Conservation (phyloP, 768 basidiomycete species). For the Mycena galopus region DNA sequence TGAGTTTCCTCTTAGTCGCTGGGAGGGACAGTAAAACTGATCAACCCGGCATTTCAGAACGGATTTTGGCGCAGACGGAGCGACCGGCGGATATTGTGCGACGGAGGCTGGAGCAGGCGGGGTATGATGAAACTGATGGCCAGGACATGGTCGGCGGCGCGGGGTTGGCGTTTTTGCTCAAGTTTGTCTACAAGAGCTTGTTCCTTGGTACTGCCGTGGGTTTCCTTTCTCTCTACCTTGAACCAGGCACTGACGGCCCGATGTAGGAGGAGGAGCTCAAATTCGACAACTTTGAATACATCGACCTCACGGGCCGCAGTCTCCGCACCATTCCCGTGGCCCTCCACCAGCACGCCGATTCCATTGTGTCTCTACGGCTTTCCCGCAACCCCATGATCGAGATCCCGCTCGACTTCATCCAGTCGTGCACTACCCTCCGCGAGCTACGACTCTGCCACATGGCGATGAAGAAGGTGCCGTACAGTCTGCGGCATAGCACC, state of each 20-base stretch:
- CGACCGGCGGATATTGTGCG: slow-evolving; percentile 88
- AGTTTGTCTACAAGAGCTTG: slow-evolving; percentile 92
- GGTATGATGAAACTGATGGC: slow-evolving; percentile 87
- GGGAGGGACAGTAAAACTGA: not conserved
- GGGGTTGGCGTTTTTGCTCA: slow-evolving; percentile 84
- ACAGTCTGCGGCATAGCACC: slow-evolving; percentile 79
- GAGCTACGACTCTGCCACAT: slow-evolving; percentile 91
- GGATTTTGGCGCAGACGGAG: slow-evolving; percentile 85
- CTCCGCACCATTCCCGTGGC: slow-evolving; percentile 91
- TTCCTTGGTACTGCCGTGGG: slow-evolving; percentile 73
- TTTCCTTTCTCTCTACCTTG: slow-evolving; percentile 25
- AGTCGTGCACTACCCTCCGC: slow-evolving; percentile 84
- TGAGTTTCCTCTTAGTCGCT: slow-evolving; percentile 46
- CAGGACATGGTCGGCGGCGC: slow-evolving; percentile 82
- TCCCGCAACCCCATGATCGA: slow-evolving; percentile 97
- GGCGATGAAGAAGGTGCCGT: slow-evolving; percentile 95
- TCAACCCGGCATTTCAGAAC: slow-evolving; percentile 65
- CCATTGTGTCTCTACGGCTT: slow-evolving; percentile 87
- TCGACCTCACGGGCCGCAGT: slow-evolving; percentile 86
- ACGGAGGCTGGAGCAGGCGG: slow-evolving; percentile 88
- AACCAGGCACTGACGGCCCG: not conserved
- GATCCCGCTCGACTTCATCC: slow-evolving; percentile 96
- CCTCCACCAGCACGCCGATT: slow-evolving; percentile 86
- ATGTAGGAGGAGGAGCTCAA: slow-evolving; percentile 79
- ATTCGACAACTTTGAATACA: slow-evolving; percentile 78